Percentiles rank a stretch among this genome's conserved stretches.
phyloP scores from a whole-genome alignment of 108 stramenopile species.

The Skeletonema potamos region DNA sequence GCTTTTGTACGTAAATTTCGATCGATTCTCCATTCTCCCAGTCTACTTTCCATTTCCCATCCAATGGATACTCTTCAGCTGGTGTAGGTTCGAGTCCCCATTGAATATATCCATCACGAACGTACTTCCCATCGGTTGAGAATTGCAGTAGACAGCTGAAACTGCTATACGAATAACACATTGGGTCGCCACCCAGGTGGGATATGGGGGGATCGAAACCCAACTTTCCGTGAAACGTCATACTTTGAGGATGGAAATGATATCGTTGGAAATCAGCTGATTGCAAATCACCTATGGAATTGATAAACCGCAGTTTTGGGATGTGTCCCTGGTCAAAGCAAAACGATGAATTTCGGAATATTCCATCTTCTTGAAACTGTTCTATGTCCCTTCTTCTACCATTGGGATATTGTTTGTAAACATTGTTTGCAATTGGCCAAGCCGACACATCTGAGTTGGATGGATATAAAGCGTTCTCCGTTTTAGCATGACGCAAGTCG shows the following conservation, averaged over 20 bases:
- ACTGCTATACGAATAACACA: conserved; percentile 7
- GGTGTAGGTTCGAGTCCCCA: conserved; percentile 17
- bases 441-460: conserved; percentile 4
- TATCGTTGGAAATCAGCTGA: conserved; percentile 9
- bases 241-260: conserved; percentile 54
- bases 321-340: background rate
- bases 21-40: conserved; percentile 8
- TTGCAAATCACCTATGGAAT: background rate
- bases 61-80: conserved; percentile 40
- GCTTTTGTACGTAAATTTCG: conserved; percentile 21
- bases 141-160: conserved; percentile 58
- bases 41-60: conserved; percentile 55
- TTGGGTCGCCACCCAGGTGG: background rate
- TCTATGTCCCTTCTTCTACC: background rate
- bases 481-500: conserved; percentile 10
- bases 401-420: conserved; percentile 5
- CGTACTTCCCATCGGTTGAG: conserved; percentile 48
- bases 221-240: conserved; percentile 55
- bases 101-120: conserved; percentile 46
- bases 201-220: background rate
- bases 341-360: background rate
- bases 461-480: background rate
- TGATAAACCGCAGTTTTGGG: background rate
- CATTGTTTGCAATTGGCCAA: conserved; percentile 13
- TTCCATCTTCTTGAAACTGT: background rate